Conservation (phyloP, 2,329 filamentous ascomycete species). For the Fusarium sp. region DNA sequence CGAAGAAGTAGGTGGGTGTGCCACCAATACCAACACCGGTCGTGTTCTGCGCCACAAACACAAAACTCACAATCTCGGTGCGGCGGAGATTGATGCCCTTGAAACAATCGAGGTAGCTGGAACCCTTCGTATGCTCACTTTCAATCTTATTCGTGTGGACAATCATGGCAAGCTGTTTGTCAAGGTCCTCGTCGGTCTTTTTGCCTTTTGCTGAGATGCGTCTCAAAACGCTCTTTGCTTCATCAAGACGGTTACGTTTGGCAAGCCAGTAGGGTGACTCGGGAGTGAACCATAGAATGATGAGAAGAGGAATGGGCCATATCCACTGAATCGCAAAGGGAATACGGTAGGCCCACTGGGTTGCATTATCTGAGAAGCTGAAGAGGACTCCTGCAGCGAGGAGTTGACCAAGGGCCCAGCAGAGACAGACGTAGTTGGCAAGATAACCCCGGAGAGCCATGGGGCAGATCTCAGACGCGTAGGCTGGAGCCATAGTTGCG, state of each 20-base stretch:
- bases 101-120: constrained; percentile 64
- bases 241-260: constrained; percentile 46
- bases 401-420: constrained; percentile 60
- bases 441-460: constrained; percentile 59
- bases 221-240: constrained; percentile 49
- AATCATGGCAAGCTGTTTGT: constrained; percentile 75
- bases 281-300: constrained; percentile 51
- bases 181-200: constrained; percentile 57
- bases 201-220: constrained; percentile 54
- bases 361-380: constrained; percentile 25
- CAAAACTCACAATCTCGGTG: constrained; percentile 63
- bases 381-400: constrained; percentile 54
- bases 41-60: constrained; percentile 59
- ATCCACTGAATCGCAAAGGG: constrained; percentile 59
- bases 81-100: constrained; percentile 62
- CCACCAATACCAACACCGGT: constrained; percentile 59
- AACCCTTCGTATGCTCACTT: constrained; percentile 56
- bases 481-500: constrained; percentile 59
- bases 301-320: constrained; percentile 52
- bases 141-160: constrained; percentile 66
- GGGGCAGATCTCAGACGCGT: constrained; percentile 62
- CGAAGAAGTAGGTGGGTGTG: constrained; percentile 64
- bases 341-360: constrained; percentile 56
- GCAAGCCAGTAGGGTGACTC: constrained; percentile 57
- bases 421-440: constrained; percentile 61